Conservation (phyloP, 345 rosid species). For the Eucalyptus paniculata region DNA sequence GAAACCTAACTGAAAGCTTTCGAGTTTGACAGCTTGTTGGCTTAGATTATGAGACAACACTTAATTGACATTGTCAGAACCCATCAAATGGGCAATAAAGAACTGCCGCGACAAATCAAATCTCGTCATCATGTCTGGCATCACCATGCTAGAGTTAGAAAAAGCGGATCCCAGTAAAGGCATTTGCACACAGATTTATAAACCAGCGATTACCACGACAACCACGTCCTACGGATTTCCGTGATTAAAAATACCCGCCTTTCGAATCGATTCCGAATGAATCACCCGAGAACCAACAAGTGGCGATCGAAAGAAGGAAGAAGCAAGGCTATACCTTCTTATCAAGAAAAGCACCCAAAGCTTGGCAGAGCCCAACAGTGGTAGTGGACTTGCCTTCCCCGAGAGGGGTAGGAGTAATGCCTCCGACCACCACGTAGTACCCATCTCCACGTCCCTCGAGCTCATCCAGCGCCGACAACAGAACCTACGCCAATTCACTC, state of each 20-base stretch:
- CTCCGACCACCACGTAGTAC: slow-evolving; percentile 92
- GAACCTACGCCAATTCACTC: slow-evolving; percentile 24
- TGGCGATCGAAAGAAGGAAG: not conserved
- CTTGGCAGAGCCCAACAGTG: slow-evolving; percentile 93
- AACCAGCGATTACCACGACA: not conserved
- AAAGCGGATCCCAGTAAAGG: not conserved
- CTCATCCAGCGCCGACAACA: slow-evolving; percentile 71
- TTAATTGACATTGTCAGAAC: not conserved
- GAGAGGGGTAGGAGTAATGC: slow-evolving; percentile 98
- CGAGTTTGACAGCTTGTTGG: not conserved
- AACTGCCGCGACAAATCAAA: not conserved
- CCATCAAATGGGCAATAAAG: not conserved
- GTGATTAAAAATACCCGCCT: not conserved
- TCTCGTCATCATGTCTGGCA: not conserved
- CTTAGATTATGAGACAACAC: not conserved
- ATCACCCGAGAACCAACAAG: not conserved
- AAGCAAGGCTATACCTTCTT: slow-evolving; percentile 43
- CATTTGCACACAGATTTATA: not conserved
- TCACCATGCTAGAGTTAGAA: not conserved
- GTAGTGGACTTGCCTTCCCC: slow-evolving; percentile 99
- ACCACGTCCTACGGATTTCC: not conserved
- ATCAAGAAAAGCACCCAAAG: slow-evolving; percentile 86
- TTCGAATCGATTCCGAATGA: not conserved
- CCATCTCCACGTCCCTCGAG: slow-evolving; percentile 66
- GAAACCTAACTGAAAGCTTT: not conserved